Percentiles rank a stretch among this genome's conserved stretches.
Conservation (phyloP, 2,329 filamentous ascomycete species). For the Ophiobolus disseminans region DNA sequence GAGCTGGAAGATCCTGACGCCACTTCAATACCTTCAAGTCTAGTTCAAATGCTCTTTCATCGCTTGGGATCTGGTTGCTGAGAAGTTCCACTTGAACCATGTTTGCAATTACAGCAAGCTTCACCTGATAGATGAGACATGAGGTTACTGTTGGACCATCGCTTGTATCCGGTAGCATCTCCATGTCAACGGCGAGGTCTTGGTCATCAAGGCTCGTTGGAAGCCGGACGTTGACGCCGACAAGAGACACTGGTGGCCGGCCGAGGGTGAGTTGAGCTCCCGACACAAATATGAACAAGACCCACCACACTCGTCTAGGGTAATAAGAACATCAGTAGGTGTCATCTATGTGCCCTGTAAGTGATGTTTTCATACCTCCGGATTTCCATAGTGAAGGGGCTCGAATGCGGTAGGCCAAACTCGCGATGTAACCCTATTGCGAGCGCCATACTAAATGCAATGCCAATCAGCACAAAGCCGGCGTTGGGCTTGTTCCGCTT, state of each 20-base stretch:
- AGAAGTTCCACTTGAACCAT: conserved; percentile 8
- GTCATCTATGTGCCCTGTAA: not conserved
- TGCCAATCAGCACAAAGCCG: conserved; percentile 58
- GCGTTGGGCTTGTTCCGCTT: conserved; percentile 61
- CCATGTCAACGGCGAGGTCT: conserved; percentile 7
- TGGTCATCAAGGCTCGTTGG: conserved; percentile 3
- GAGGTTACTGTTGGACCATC: conserved; percentile 5
- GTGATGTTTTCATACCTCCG: conserved; percentile 12
- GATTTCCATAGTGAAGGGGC: conserved; percentile 47
- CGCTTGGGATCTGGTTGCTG: conserved; percentile 2
- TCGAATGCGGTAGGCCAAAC: conserved; percentile 56
- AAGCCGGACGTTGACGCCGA: conserved; percentile 5
- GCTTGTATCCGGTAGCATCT: not conserved
- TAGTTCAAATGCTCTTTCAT: not conserved
- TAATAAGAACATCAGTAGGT: not conserved
- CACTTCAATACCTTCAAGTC: conserved; percentile 1
- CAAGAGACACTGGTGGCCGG: conserved; percentile 41
- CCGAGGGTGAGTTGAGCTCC: conserved; percentile 61
- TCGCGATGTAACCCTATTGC: conserved; percentile 60
- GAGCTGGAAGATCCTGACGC: conserved; percentile 1
- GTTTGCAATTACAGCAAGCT: conserved; percentile 4
- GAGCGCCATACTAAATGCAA: conserved; percentile 59
- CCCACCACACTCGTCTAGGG: conserved; percentile 46
- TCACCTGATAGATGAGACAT: conserved; percentile 6
- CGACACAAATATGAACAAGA: conserved; percentile 55